Evolutionary conservation across 257 asterid species (phyloP), one percentile per base, ranked within the genome.

Genomic region (Handroanthus guayacan): DNA sequence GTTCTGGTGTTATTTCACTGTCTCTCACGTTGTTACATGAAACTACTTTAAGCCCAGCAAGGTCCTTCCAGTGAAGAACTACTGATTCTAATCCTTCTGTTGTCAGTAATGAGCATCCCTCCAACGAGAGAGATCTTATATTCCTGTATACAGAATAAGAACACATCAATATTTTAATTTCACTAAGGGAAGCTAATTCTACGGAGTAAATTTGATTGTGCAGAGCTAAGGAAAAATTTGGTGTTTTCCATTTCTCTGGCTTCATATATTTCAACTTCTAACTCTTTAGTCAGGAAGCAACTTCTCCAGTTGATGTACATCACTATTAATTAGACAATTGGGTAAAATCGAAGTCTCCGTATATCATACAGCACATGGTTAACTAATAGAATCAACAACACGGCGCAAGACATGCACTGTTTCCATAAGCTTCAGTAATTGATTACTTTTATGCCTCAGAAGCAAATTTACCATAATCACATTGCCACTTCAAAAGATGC

Each of bases 91-190:
- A 84, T 60, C 97, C 97, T 82, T 82, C 91, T 12, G 90, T 90
- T 2, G 99, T 95, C 70, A 95, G 87, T 66, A 89, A 86, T 2
- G 98, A 95, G 83, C 98, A 93, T 79, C 98, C 97, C 81, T 91
- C 91, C 78, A 95, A 88, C 9, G 97, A 89, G 62, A 95, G 84
- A 68, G 85, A 83, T 80, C 87, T 80, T 66, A 95, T 79, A 62
- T 74, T 81, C 96, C 98, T 92, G 79, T 83, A 78, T 77, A 78
- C n/a, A 54, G 71, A 85, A 72, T 43, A 20, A 55, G 69, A 43
- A 17, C 39, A 52, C 75, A 76, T 70, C 43, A 81, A 67, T 7
- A 14, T 62, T 56, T 50, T 3, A 13, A 61, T 38, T 39, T 57
- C 47, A 73, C 57, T 18, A 39, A 34, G 20, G 12, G 6, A 45